Percentiles rank a stretch among this genome's conserved stretches.
Evolutionary conservation across 176 grass and related monocot species (phyloP).

Genomic region (Raddia distichophylla): DNA sequence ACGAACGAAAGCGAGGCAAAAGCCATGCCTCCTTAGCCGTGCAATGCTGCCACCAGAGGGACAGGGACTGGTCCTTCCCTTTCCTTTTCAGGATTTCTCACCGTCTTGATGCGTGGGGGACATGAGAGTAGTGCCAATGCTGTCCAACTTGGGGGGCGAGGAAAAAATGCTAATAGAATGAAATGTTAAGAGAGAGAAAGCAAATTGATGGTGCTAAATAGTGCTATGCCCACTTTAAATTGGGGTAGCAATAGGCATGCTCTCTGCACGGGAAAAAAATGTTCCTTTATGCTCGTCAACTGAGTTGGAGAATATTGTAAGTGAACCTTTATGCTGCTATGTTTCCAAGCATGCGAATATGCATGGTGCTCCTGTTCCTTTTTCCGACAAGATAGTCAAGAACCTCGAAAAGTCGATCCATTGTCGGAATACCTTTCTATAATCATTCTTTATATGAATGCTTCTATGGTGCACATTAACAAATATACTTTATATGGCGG

Average conservation of each 20-base stretch:
- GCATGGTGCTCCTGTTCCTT: neutral
- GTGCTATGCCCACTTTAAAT: too few relatives aligned
- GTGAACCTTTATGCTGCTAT: neutral
- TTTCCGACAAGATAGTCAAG: neutral
- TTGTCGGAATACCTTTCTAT: neutral
- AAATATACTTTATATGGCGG: too few relatives aligned
- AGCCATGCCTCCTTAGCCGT: neutral
- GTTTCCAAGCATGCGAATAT: neutral
- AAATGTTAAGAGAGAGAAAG: too few relatives aligned
- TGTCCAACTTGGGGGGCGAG: too few relatives aligned
- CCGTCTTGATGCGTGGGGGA: neutral
- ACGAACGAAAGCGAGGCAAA: slow-evolving; percentile 12
- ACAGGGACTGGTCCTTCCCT: slow-evolving; percentile 18
- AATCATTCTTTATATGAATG: too few relatives aligned
- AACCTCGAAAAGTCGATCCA: neutral
- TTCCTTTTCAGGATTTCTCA: slow-evolving; percentile 1
- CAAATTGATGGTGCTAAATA: too few relatives aligned
- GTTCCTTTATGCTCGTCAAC: neutral
- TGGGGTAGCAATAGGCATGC: too few relatives aligned
- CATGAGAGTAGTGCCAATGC: too few relatives aligned
- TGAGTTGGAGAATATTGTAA: neutral
- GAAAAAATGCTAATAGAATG: too few relatives aligned
- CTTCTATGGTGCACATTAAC: too few relatives aligned
- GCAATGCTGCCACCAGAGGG: slow-evolving; percentile 12
- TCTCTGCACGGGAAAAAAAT: neutral